phyloP scores from a whole-genome alignment of 2,329 filamentous ascomycete genomes.

The Paraphoma chrysanthemicola region DNA sequence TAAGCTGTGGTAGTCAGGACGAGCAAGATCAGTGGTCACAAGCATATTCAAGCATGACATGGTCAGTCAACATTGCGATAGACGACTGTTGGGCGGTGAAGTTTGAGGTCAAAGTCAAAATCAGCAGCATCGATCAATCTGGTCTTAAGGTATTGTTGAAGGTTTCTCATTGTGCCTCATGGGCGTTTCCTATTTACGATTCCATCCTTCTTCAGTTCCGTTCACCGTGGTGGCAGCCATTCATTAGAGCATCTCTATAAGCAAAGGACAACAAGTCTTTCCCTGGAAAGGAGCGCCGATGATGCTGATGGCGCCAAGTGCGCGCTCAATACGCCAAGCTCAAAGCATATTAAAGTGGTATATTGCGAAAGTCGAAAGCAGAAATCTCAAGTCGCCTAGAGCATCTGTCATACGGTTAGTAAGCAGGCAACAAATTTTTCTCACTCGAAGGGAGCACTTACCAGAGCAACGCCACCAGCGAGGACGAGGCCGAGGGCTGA shows the following conservation, averaged over 20 bases:
- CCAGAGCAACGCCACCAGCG: slow-evolving; percentile 41
- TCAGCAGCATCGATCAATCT: no score
- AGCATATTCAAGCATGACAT: background rate
- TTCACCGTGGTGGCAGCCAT: background rate
- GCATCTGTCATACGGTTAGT: slow-evolving; percentile 11
- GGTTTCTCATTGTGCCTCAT: background rate
- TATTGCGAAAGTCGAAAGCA: background rate
- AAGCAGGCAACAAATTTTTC: slow-evolving; percentile 6
- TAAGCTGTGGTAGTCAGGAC: background rate
- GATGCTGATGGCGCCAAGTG: background rate
- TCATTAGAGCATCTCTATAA: background rate
- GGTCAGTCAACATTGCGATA: no score
- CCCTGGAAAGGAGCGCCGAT: background rate
- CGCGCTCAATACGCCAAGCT: background rate
- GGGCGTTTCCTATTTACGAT: background rate
- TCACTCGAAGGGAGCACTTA: slow-evolving; percentile 13
- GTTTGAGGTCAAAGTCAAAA: no score
- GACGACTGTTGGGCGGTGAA: no score
- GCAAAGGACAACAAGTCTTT: background rate
- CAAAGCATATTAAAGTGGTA: background rate
- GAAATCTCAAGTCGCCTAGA: slow-evolving; percentile 3
- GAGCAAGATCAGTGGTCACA: no score
- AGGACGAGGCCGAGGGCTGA: slow-evolving; percentile 37
- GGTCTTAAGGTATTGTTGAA: no score
- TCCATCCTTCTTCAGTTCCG: background rate